Evolutionary conservation across 768 basidiomycete species (phyloP).

Genomic region (Pisolithus albus): DNA sequence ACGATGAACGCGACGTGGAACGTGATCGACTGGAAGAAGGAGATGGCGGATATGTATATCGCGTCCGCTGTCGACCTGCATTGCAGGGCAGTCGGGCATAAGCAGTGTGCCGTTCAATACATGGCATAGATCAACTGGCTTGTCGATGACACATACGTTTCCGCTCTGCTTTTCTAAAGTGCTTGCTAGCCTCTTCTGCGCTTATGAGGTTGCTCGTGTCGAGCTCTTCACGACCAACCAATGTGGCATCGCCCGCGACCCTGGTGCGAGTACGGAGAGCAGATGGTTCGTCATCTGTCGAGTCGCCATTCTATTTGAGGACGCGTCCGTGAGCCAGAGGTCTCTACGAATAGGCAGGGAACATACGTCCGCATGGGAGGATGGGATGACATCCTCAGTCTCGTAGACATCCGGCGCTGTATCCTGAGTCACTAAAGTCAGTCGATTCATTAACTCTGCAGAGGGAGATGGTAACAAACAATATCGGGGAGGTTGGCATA

Average conservation of each 20-base stretch:
- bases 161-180: slow-evolving; percentile 67
- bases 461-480: slow-evolving; percentile 38
- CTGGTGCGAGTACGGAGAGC: slow-evolving; percentile 29
- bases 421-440: slow-evolving; percentile 45
- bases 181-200: slow-evolving; percentile 60
- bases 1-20: slow-evolving; percentile 23
- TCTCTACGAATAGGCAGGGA: background rate
- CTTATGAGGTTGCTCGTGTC: slow-evolving; percentile 59
- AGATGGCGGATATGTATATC: slow-evolving; percentile 68
- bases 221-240: slow-evolving; percentile 53
- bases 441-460: background rate
- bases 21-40: slow-evolving; percentile 44
- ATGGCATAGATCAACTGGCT: no score
- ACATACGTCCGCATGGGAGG: slow-evolving; percentile 46
- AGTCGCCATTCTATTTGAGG: slow-evolving; percentile 47
- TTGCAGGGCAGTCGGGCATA: background rate
- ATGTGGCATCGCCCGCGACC: slow-evolving; percentile 29
- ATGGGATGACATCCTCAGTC: slow-evolving; percentile 70
- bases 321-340: background rate
- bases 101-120: background rate
- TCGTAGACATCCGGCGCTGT: slow-evolving; percentile 90
- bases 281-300: slow-evolving; percentile 58
- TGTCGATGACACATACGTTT: slow-evolving; percentile 33
- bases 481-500: slow-evolving; percentile 91
- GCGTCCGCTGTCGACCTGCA: slow-evolving; percentile 45